Conservation (phyloP, 1,139 yeast genomes). For the Hemisphaericaspora lyxosophila region DNA sequence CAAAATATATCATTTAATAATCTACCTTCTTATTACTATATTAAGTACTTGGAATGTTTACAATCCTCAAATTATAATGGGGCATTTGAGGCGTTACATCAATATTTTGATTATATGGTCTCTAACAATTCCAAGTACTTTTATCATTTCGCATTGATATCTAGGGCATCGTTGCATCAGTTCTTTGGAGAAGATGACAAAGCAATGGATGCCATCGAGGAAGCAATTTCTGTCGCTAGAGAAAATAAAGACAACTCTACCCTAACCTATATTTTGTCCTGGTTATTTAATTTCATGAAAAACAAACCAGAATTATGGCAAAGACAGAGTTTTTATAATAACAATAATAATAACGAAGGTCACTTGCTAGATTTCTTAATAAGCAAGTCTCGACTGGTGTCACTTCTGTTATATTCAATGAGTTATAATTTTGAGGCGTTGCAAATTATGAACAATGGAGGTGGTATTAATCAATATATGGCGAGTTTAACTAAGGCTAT, state of each 20-base stretch:
- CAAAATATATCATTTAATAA: slow-evolving; percentile 47
- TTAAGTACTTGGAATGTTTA: slow-evolving; percentile 63
- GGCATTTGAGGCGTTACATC: slow-evolving; percentile 70
- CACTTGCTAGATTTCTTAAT: slow-evolving; percentile 67
- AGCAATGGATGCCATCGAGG: slow-evolving; percentile 79
- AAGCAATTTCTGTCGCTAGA: slow-evolving; percentile 84
- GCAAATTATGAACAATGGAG: slow-evolving; percentile 53
- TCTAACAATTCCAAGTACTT: slow-evolving; percentile 63
- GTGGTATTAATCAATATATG: slow-evolving; percentile 41
- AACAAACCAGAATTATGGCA: slow-evolving; percentile 61
- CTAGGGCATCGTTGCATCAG: slow-evolving; percentile 76
- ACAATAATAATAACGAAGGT: slow-evolving; percentile 36
- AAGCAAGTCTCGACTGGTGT: slow-evolving; percentile 53
- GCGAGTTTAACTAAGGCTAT: slow-evolving; percentile 57
- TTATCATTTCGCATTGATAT: slow-evolving; percentile 80
- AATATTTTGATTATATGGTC: slow-evolving; percentile 85
- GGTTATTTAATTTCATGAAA: slow-evolving; percentile 73
- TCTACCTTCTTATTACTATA: slow-evolving; percentile 64
- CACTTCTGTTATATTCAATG: slow-evolving; percentile 54
- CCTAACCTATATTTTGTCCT: slow-evolving; percentile 71
- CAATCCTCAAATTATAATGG: slow-evolving; percentile 67
- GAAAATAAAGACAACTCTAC: slow-evolving; percentile 79
- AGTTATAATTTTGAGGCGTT: slow-evolving; percentile 62
- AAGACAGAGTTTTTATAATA: slow-evolving; percentile 38
- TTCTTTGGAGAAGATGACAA: slow-evolving; percentile 72